Evolutionary conservation across 2,329 filamentous ascomycete genomes (phyloP).

Genomic region (Aspergillus terreus): DNA sequence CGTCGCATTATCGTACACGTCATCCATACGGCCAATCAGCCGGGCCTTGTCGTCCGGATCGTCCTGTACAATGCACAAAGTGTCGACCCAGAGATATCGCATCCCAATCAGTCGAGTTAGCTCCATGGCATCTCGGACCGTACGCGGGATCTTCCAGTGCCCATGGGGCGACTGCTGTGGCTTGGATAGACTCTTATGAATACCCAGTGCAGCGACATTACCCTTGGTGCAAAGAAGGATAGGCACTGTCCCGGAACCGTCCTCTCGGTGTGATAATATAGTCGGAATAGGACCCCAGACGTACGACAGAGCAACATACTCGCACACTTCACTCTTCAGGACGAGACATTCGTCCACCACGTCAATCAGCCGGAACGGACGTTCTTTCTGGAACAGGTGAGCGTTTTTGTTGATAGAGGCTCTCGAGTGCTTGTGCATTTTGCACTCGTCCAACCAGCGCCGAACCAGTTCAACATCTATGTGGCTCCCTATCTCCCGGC

Average conservation of each 20-base stretch:
- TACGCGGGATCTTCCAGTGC: not conserved
- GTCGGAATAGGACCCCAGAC: not conserved
- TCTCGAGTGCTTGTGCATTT: not conserved
- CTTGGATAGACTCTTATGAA: not conserved
- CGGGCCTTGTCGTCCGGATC: not conserved
- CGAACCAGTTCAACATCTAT: not conserved
- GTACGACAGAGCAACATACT: not conserved
- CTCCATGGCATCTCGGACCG: constrained; percentile 4
- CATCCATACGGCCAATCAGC: not conserved
- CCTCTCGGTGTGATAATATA: not conserved
- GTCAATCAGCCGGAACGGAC: constrained; percentile 1
- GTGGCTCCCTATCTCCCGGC: not conserved
- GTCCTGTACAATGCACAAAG: constrained; percentile 8
- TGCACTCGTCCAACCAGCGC: not conserved
- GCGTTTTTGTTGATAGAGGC: too few species aligned
- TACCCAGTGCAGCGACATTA: not conserved
- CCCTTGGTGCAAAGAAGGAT: not conserved
- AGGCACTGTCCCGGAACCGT: not conserved
- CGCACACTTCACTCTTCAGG: not conserved
- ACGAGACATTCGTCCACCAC: constrained; percentile 1
- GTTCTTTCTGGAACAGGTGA: too few species aligned
- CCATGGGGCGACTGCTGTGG: not conserved
- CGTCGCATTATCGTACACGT: not conserved
- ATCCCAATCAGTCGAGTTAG: constrained; percentile 2
- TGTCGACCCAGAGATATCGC: constrained; percentile 10